phyloP scores from a whole-genome alignment of 2,329 filamentous ascomycete species.

The Clarireedia homoeocarpa region DNA sequence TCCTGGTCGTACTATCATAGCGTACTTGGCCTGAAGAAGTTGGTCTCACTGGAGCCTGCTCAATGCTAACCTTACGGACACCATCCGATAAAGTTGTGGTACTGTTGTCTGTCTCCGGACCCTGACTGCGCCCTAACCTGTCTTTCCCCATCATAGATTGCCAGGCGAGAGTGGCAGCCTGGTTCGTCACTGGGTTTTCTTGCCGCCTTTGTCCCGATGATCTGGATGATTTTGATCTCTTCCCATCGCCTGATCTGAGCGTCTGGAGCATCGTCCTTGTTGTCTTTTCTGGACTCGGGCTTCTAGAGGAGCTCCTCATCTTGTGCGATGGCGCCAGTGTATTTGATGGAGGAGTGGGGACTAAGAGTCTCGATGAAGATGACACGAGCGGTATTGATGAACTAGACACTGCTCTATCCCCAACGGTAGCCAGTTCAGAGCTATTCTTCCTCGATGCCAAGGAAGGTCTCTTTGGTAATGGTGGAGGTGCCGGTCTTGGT shows the following conservation, averaged over 20 bases:
- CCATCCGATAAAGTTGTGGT: conserved; percentile 18
- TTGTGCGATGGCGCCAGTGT: conserved; percentile 14
- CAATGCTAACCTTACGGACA: conserved; percentile 19
- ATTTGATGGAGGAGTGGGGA: conserved; percentile 15
- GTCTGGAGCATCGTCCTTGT: conserved; percentile 53
- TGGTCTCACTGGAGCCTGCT: conserved; percentile 12
- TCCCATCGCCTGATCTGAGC: conserved; percentile 45
- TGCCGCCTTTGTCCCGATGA: conserved; percentile 17
- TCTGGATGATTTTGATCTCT: conserved; percentile 34
- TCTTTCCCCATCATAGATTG: conserved; percentile 23
- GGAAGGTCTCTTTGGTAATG: conserved; percentile 48
- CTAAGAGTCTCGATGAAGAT: conserved; percentile 13
- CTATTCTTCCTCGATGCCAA: conserved; percentile 38
- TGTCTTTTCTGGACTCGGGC: conserved; percentile 49
- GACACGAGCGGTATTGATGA: conserved; percentile 12
- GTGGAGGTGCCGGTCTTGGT: conserved; percentile 52
- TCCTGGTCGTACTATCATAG: conserved; percentile 29
- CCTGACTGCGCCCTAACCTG: conserved; percentile 21
- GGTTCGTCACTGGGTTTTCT: conserved; percentile 49
- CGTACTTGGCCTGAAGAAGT: conserved; percentile 20
- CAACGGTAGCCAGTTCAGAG: conserved; percentile 38
- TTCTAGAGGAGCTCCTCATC: conserved; percentile 34
- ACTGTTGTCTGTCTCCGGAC: conserved; percentile 22
- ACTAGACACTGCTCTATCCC: conserved; percentile 21
- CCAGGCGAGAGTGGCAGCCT: conserved; percentile 57